These are phyloP conservation scores for Penicillium rolfsii DNA, from an alignment of 2,329 filamentous ascomycete genomes.

Conservation along the genomic window DNA sequence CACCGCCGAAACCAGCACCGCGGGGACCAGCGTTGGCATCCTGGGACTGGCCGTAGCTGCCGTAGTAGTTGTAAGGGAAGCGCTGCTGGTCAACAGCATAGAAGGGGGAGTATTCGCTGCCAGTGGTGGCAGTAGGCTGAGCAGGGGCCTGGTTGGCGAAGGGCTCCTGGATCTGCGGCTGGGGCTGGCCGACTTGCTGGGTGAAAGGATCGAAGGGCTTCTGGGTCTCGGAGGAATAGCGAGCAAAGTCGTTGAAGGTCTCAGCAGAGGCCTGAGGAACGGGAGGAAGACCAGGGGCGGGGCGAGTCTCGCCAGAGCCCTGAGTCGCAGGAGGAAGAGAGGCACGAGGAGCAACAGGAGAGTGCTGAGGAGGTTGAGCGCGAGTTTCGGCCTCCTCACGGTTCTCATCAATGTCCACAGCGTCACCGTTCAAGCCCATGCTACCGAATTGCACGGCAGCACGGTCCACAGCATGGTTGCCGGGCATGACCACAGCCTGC, in stretches of 20 bases:
- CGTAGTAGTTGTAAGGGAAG: conserved; percentile 75
- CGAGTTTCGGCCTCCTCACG: conserved; percentile 94
- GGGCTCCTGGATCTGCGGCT: conserved; percentile 66
- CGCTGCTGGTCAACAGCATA: conserved; percentile 77
- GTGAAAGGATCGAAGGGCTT: conserved; percentile 88
- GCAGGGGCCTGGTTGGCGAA: conserved; percentile 58
- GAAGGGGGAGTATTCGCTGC: conserved; percentile 81
- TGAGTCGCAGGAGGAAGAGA: conserved; percentile 73
- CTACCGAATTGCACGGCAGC: conserved; percentile 95
- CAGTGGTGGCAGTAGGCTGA: conserved; percentile 61
- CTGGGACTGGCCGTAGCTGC: conserved; percentile 67
- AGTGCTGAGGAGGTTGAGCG: conserved; percentile 89
- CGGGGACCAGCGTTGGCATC: conserved; percentile 74
- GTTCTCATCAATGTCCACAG: conserved; percentile 83
- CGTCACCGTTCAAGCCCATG: conserved; percentile 79
- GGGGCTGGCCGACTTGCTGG: conserved; percentile 67
- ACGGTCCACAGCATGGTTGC: conserved; percentile 91
- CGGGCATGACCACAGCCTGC: conserved; percentile 97
- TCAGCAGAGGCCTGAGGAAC: conserved; percentile 58
- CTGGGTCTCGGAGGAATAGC: conserved; percentile 62
- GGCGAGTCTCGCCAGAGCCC: conserved; percentile 50
- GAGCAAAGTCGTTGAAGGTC: conserved; percentile 56
- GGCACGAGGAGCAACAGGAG: conserved; percentile 82
- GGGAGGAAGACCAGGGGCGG: conserved; percentile 65
- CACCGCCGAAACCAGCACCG: conserved; percentile 72